Base-by-base conservation (phyloP, 495 filamentous ascomycete species). In the Lasiosphaeria miniovina region DNA sequence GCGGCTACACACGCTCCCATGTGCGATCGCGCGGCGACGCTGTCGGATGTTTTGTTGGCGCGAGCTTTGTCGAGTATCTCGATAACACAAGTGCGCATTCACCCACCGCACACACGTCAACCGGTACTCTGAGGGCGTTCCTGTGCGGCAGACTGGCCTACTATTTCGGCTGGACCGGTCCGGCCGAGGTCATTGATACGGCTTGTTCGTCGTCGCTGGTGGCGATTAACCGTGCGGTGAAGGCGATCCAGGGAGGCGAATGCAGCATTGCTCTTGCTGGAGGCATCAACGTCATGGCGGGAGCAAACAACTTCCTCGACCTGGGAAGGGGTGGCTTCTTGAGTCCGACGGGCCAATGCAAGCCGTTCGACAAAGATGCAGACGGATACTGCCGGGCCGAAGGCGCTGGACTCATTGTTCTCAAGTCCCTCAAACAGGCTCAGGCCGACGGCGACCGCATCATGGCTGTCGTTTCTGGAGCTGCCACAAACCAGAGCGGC, bases 61-160 rank as follows among this genome's bases (percentile, higher is more conserved):
- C 88, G 70, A 88, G 89, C 6, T 89, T 84, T 68, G 86, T 91
- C 60, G 90, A 93, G 61, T 93, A 88, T 74, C 80, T 84, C 67
- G 90, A 93, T 55, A 83, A 89, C 58, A 91, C 91, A 67, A 84
- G 82, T 48, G 82, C 84, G 15, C 84, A 93, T 60, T 86, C 91
- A 53, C 83, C 93, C 56, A 88, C 89, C 69, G 92, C 90, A 1
- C 93, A 93, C 66, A 89, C 85, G 65, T 89, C 91, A 56, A 86
- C 90, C 0, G 90, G 90, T 45, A 87, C 85, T 52, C 82, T 87
- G 32, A 79, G 88, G 54, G 90, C 89, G 4, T 93, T 94, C 61
- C 82, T 81, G 6, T 88, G 62, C 4, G 66, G 69, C 4, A 41
- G 63, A 15, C 51, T 71, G 9, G 82, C 79, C 57, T 80, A 77